Percentiles rank a stretch among this genome's conserved stretches.
These are phyloP conservation scores for Punica granatum DNA, from an alignment of 345 rosid species.

Conservation along the genomic window DNA sequence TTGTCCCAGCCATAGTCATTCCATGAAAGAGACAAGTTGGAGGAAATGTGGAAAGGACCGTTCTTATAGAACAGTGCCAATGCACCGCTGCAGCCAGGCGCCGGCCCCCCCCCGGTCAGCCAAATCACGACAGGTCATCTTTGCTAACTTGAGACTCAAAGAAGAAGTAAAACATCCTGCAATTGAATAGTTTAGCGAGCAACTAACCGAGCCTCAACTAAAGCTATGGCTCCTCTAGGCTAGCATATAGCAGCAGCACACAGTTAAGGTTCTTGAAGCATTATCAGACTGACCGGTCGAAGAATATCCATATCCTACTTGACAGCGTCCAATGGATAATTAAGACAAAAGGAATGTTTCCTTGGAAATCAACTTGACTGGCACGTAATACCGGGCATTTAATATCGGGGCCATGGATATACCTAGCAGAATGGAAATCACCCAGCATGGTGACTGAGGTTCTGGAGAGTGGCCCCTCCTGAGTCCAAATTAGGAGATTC, in stretches of 20 bases:
- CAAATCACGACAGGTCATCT: conserved; percentile 72
- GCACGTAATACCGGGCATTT: neutral
- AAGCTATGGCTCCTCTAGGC: too few relatives aligned
- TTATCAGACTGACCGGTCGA: too few relatives aligned
- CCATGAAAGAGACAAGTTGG: conserved; percentile 62
- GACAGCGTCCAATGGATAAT: too few relatives aligned
- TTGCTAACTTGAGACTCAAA: conserved; percentile 55
- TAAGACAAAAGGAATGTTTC: too few relatives aligned
- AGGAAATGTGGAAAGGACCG: conserved; percentile 65
- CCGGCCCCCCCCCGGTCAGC: conserved; percentile 93
- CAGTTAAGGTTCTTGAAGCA: too few relatives aligned
- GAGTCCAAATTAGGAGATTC: neutral
- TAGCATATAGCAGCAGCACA: too few relatives aligned
- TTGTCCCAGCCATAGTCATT: conserved; percentile 87
- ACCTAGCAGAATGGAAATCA: conserved; percentile 78
- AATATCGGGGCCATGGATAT: neutral
- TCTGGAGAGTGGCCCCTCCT: conserved; percentile 33
- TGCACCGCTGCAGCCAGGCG: conserved; percentile 86
- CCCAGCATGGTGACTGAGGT: conserved; percentile 79
- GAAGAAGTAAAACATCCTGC: conserved; percentile 79
- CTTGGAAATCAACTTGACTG: too few relatives aligned
- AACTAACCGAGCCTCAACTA: too few relatives aligned
- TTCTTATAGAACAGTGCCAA: conserved; percentile 79
- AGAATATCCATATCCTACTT: too few relatives aligned
- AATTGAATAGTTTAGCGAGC: neutral